A percentile compares a stretch with the other conserved stretches of the same genome.
Evolutionary conservation across 768 basidiomycete genomes (phyloP).

Genomic region (Leccinum aurantiacum): DNA sequence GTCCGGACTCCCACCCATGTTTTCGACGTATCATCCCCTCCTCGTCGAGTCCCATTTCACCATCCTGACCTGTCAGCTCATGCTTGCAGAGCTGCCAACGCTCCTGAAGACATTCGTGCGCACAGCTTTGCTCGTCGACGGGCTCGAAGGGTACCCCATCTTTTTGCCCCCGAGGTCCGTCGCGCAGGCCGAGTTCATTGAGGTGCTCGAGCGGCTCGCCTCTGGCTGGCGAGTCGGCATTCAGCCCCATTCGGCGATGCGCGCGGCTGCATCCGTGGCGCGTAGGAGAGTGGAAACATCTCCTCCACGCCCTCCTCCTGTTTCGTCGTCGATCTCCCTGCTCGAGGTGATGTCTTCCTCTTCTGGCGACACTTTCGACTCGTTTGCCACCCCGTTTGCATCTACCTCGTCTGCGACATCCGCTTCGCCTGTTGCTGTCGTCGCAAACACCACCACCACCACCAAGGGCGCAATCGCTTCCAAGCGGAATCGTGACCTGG

Average conservation of each 20-base stretch:
- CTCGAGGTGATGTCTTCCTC: slow-evolving; percentile 26
- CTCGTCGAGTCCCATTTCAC: slow-evolving; percentile 86
- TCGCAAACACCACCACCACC: background rate
- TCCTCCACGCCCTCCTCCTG: slow-evolving; percentile 18
- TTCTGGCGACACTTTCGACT: slow-evolving; percentile 24
- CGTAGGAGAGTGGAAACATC: slow-evolving; percentile 37
- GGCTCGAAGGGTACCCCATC: slow-evolving; percentile 84
- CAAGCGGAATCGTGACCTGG: slow-evolving; percentile 38
- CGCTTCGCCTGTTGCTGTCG: background rate
- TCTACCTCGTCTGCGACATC: slow-evolving; percentile 22
- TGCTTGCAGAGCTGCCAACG: slow-evolving; percentile 72
- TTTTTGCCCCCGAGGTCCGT: slow-evolving; percentile 86
- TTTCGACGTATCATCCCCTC: slow-evolving; percentile 89
- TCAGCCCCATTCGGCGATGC: slow-evolving; percentile 52
- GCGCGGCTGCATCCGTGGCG: slow-evolving; percentile 31
- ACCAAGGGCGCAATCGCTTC: background rate
- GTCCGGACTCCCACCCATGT: slow-evolving; percentile 47
- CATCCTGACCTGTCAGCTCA: slow-evolving; percentile 68
- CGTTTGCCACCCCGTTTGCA: slow-evolving; percentile 12
- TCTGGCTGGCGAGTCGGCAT: slow-evolving; percentile 70
- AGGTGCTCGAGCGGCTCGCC: slow-evolving; percentile 79
- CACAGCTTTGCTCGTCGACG: slow-evolving; percentile 69
- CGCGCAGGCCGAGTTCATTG: slow-evolving; percentile 88
- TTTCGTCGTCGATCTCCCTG: slow-evolving; percentile 24
- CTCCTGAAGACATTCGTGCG: slow-evolving; percentile 65